phyloP scores from a whole-genome alignment of 345 rosid species.

The Rhizophora mangle region DNA sequence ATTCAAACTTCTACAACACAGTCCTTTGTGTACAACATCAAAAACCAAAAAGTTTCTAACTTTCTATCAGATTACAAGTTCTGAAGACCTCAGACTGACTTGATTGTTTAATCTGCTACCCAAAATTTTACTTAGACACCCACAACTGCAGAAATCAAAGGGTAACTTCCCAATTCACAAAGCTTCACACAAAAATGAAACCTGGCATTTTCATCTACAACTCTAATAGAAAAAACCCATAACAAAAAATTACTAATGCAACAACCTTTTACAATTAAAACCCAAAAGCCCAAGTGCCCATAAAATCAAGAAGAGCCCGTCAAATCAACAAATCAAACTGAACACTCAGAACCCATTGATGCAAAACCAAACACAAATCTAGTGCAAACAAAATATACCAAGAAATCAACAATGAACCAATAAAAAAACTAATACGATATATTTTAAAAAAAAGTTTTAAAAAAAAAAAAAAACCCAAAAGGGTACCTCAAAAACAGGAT shows the following conservation, averaged over 20 bases:
- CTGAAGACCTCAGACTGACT: too few species aligned
- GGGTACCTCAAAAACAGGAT: conserved; percentile 57
- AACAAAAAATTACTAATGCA: neutral
- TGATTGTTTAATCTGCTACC: too few species aligned
- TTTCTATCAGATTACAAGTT: too few species aligned
- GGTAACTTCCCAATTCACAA: conserved; percentile 12
- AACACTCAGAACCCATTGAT: conserved; percentile 7
- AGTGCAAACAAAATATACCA: neutral
- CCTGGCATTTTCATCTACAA: neutral
- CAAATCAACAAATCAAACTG: conserved; percentile 7
- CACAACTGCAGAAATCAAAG: conserved; percentile 5
- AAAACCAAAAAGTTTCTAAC: too few species aligned
- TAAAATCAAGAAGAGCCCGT: neutral
- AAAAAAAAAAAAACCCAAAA: neutral
- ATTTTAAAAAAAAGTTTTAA: neutral
- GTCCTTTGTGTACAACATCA: too few species aligned
- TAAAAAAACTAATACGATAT: neutral
- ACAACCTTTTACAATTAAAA: neutral
- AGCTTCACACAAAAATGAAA: conserved; percentile 11
- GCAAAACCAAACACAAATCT: neutral
- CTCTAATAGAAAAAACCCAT: neutral
- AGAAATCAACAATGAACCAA: neutral
- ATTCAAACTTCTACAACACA: neutral
- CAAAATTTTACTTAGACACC: neutral
- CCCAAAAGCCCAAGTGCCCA: conserved; percentile 6